These are phyloP conservation scores for Suillus clintonianus DNA, from an alignment of 768 basidiomycete species.

Conservation along the genomic window DNA sequence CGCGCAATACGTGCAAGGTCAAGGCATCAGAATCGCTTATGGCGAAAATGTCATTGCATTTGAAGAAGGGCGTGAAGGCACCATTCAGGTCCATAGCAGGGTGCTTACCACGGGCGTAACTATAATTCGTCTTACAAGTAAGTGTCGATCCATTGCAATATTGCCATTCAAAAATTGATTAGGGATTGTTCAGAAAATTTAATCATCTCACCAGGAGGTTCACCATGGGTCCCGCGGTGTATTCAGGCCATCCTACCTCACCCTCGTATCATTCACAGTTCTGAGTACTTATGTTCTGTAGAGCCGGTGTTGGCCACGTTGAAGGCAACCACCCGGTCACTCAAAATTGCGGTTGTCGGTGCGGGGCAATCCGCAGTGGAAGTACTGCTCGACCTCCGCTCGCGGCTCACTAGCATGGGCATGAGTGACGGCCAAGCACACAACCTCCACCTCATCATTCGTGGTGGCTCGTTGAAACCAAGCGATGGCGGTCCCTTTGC, in stretches of 20 bases:
- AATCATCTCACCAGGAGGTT: conserved; percentile 53
- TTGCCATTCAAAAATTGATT: neutral
- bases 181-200: conserved; percentile 38
- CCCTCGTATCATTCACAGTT: conserved; percentile 45
- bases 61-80: conserved; percentile 31
- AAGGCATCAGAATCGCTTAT: conserved; percentile 45
- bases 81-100: conserved; percentile 41
- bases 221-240: conserved; percentile 42
- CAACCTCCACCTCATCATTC: conserved; percentile 51
- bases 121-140: conserved; percentile 39
- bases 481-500: conserved; percentile 55
- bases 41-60: conserved; percentile 49
- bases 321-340: conserved; percentile 23
- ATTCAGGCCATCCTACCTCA: conserved; percentile 33
- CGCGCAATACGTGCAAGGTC: conserved; percentile 43
- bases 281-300: conserved; percentile 43
- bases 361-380: conserved; percentile 52
- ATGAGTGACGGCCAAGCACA: conserved; percentile 29
- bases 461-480: conserved; percentile 50
- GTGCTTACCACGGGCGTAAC: conserved; percentile 37
- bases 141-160: conserved; percentile 15
- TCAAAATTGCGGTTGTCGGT: conserved; percentile 48
- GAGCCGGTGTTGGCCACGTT: conserved; percentile 33
- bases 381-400: conserved; percentile 45
- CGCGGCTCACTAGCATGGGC: conserved; percentile 37